These are phyloP conservation scores for Aspergillus phoenicis DNA, from an alignment of 2,329 filamentous ascomycete genomes.

Conservation along the genomic window DNA sequence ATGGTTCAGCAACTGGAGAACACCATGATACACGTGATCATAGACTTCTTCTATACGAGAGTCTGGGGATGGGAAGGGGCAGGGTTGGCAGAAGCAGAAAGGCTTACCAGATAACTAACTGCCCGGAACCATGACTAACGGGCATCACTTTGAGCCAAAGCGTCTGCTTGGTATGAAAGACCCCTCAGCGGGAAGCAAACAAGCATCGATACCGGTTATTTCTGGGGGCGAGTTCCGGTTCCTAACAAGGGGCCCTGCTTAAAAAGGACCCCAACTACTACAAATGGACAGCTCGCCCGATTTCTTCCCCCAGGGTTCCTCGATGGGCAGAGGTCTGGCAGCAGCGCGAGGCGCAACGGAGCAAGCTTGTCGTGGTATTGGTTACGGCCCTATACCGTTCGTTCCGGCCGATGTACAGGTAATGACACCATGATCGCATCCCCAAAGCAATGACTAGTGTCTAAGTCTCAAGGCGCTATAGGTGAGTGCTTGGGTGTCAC, in stretches of 20 bases:
- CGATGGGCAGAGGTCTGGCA: background rate
- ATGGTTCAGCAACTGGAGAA: background rate
- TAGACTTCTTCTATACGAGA: background rate
- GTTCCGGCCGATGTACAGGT: background rate
- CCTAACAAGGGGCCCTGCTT: background rate
- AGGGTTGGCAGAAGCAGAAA: background rate
- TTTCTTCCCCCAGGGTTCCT: background rate
- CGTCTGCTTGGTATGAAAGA: background rate
- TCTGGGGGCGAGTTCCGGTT: background rate
- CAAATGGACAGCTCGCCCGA: background rate
- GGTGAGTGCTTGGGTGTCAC: background rate
- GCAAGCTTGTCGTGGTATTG: background rate
- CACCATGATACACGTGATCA: background rate
- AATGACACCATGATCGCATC: background rate
- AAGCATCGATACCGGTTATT: constrained; percentile 10
- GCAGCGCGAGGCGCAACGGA: background rate
- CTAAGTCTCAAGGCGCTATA: background rate
- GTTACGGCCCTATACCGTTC: background rate
- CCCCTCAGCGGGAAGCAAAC: constrained; percentile 3
- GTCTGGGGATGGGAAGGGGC: background rate
- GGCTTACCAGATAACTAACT: background rate
- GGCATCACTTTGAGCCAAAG: constrained; percentile 5
- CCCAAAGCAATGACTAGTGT: background rate
- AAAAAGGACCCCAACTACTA: background rate
- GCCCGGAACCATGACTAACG: background rate